Base-by-base conservation (phyloP, 495 filamentous ascomycete genomes). In the Annulohypoxylon moriforme region DNA sequence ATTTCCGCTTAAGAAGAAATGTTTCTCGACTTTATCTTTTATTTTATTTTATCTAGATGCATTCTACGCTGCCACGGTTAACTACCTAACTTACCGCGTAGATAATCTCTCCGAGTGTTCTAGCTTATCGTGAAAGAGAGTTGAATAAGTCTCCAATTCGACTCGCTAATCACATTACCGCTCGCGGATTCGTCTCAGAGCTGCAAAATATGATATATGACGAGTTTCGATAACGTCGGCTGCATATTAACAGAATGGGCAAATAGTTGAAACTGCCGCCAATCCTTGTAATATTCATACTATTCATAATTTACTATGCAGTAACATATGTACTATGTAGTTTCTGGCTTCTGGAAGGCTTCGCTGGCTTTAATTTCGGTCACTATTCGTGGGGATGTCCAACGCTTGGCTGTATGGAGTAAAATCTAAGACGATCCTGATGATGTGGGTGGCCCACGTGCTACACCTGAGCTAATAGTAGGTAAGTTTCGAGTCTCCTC, bases 351-450 rank as follows among this genome's bases (percentile, higher is more conserved):
- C 70, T 72, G 55, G 70, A 68, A 72, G 55, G 20, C 64, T 72
- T 72, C 64, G 70, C 56, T 68, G 64, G 64, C 55, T 72, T 53
- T 64, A 68, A 72, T 72, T 59, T 72, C 70, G 52, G 59, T 34
- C 64, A 47, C 55, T 36, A 68, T 60, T 65, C 34, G 64, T 68
- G 70, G 64, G 44, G 55, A 67, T 24, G 22, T 38, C 60, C 36
- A 55, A 25, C 25, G 18, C 60, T 65, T 65, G 53, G 60, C 60
- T 60, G 64, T 60, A 72, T 47, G 20, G 20, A 68, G 64, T 68
- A 46, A 60, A 44, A 60, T 14, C 53, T 33, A 56, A 55, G 60
- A 64, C 27, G 69, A 68, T 68, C 58, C 38, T 63, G 60, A 52
- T 60, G 70, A 64, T 27, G 13, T 49, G 46, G 60, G 46, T 25